Evolutionary conservation across 2,329 filamentous ascomycete genomes (phyloP).

Genomic region (Alternaria sp.): DNA sequence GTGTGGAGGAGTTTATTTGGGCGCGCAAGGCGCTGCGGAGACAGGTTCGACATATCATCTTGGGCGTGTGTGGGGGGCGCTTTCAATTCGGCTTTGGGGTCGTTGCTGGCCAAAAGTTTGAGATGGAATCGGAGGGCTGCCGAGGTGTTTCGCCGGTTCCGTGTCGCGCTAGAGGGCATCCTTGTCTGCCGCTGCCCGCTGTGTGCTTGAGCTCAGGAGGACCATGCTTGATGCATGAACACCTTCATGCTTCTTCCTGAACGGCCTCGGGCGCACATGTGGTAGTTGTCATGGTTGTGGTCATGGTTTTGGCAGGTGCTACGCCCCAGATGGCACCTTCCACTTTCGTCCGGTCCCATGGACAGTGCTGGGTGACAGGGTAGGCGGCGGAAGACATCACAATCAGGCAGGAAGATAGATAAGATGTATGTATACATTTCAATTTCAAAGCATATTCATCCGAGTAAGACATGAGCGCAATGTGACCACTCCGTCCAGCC

Average conservation of each 20-base stretch:
- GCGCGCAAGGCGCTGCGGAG: slow-evolving; percentile 42
- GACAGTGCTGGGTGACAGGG: neutral
- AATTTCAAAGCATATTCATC: slow-evolving; percentile 10
- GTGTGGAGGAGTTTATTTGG: slow-evolving; percentile 10
- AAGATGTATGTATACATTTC: slow-evolving; percentile 10
- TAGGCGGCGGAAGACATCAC: neutral
- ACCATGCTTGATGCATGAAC: neutral
- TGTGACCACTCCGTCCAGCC: slow-evolving; percentile 16
- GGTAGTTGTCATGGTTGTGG: neutral
- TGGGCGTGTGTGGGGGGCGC: slow-evolving; percentile 15
- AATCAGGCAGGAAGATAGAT: neutral
- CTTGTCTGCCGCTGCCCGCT: neutral
- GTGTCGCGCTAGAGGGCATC: neutral
- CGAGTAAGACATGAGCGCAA: slow-evolving; percentile 18
- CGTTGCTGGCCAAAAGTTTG: slow-evolving; percentile 22
- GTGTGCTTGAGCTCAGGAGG: neutral
- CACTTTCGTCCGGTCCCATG: neutral
- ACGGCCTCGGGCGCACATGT: neutral
- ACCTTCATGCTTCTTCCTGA: neutral
- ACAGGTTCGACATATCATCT: slow-evolving; percentile 51
- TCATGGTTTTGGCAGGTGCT: neutral
- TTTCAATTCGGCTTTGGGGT: slow-evolving; percentile 8
- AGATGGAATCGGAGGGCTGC: slow-evolving; percentile 11
- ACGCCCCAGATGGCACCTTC: neutral
- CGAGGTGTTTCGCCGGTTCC: slow-evolving; percentile 19